These are phyloP conservation scores for Lachnellula hyalina DNA, from an alignment of 2,329 filamentous ascomycete species.

Conservation along the genomic window DNA sequence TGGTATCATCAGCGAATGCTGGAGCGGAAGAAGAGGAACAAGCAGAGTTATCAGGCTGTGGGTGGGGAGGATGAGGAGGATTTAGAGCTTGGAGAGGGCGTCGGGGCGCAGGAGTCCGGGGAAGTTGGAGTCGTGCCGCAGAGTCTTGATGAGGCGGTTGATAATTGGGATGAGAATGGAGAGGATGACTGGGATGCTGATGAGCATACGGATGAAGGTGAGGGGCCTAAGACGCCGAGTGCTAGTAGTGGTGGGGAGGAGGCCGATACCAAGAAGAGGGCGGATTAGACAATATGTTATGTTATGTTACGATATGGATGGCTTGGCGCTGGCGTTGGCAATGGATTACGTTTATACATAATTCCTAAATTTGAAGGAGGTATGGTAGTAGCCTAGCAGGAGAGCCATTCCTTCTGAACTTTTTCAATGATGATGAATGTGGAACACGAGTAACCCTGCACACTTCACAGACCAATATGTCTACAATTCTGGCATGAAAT, in stretches of 20 bases:
- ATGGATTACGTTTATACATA: too few relatives aligned
- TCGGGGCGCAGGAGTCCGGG: conserved; percentile 57
- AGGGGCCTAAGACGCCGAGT: conserved; percentile 32
- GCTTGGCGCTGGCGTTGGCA: conserved; percentile 7
- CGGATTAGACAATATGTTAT: conserved; percentile 14
- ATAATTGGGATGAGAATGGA: conserved; percentile 89
- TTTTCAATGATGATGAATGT: too few relatives aligned
- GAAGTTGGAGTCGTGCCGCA: conserved; percentile 32
- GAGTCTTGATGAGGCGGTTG: conserved; percentile 73
- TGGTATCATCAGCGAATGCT: conserved; percentile 97
- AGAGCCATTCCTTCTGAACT: too few relatives aligned
- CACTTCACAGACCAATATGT: too few relatives aligned
- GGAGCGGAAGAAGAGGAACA: conserved; percentile 71
- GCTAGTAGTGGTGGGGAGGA: conserved; percentile 31
- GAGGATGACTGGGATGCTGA: conserved; percentile 58
- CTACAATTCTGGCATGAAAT: neutral
- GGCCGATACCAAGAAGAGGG: conserved; percentile 28
- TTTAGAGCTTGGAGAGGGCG: conserved; percentile 67
- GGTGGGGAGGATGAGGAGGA: conserved; percentile 58
- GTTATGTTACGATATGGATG: conserved; percentile 23
- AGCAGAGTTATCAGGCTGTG: conserved; percentile 63
- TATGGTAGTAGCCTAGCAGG: too few relatives aligned
- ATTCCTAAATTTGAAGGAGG: too few relatives aligned
- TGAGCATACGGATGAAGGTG: conserved; percentile 34
- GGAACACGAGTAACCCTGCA: too few relatives aligned